phyloP scores from a whole-genome alignment of 73 alveolate genomes.

The Paramecium sonneborni region DNA sequence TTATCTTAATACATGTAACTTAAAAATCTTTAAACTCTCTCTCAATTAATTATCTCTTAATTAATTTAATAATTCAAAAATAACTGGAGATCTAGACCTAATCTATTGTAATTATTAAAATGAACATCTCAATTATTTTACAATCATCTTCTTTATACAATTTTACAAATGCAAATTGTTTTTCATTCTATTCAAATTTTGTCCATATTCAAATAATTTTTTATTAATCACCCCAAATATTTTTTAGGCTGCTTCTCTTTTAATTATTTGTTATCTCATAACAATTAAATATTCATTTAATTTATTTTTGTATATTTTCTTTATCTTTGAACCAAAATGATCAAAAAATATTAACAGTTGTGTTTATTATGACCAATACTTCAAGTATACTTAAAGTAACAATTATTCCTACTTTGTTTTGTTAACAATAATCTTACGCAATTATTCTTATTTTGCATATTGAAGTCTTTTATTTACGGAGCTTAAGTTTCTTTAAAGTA shows the following conservation, averaged over 20 bases:
- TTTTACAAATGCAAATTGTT: conserved; percentile 1
- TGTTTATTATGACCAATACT: conserved; percentile 12
- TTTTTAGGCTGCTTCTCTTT: background rate
- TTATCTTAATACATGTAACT: background rate
- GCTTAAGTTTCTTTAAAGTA: background rate
- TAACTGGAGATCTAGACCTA: background rate
- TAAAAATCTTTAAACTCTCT: background rate
- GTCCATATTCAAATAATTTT: background rate
- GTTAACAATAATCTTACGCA: background rate
- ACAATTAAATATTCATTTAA: background rate
- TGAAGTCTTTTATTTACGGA: background rate
- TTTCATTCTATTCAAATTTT: background rate
- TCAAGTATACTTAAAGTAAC: background rate
- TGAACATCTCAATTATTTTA: background rate
- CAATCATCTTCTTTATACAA: background rate
- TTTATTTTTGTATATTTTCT: background rate
- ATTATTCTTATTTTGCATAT: background rate
- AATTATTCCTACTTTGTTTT: conserved; percentile 1
- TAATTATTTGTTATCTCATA: background rate
- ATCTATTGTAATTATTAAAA: background rate
- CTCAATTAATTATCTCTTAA: background rate
- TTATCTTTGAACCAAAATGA: background rate
- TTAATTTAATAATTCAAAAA: background rate
- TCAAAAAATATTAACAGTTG: background rate
- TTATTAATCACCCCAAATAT: background rate